Percentiles rank a stretch among this genome's conserved stretches.
Conservation (phyloP, 768 basidiomycete species). For the Tephrocybe sp. region DNA sequence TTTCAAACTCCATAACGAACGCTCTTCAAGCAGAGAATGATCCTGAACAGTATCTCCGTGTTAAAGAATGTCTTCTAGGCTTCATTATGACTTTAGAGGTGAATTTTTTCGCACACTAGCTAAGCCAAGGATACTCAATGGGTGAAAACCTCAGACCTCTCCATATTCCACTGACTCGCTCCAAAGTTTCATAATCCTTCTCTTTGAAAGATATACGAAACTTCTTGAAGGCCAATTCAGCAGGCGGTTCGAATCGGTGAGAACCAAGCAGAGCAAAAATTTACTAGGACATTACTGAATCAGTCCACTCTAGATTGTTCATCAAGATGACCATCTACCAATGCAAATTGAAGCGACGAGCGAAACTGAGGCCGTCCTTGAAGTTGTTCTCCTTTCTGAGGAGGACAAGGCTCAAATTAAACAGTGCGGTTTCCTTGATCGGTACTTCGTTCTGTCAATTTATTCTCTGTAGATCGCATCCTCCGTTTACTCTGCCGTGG, state of each 20-base stretch:
- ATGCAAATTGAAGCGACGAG: slow-evolving; percentile 66
- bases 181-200: slow-evolving; percentile 77
- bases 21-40: slow-evolving; percentile 73
- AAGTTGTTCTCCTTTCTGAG: slow-evolving; percentile 78
- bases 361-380: slow-evolving; percentile 74
- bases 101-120: slow-evolving; percentile 10
- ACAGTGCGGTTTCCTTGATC: slow-evolving; percentile 42
- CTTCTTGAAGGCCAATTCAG: slow-evolving; percentile 82
- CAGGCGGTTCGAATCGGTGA: slow-evolving; percentile 79
- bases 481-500: slow-evolving; percentile 85
- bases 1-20: slow-evolving; percentile 71
- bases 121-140: neutral
- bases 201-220: slow-evolving; percentile 88
- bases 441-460: neutral
- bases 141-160: slow-evolving; percentile 55
- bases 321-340: slow-evolving; percentile 84
- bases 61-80: slow-evolving; percentile 79
- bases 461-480: slow-evolving; percentile 41
- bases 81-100: slow-evolving; percentile 96
- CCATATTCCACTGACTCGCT: slow-evolving; percentile 83
- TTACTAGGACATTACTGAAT: neutral
- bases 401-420: slow-evolving; percentile 58
- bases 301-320: slow-evolving; percentile 57
- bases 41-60: slow-evolving; percentile 75
- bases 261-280: slow-evolving; percentile 20